Percentiles rank a stretch among this genome's conserved stretches.
Conservation (phyloP, 306 rosid genomes). For the Rosa persica region DNA sequence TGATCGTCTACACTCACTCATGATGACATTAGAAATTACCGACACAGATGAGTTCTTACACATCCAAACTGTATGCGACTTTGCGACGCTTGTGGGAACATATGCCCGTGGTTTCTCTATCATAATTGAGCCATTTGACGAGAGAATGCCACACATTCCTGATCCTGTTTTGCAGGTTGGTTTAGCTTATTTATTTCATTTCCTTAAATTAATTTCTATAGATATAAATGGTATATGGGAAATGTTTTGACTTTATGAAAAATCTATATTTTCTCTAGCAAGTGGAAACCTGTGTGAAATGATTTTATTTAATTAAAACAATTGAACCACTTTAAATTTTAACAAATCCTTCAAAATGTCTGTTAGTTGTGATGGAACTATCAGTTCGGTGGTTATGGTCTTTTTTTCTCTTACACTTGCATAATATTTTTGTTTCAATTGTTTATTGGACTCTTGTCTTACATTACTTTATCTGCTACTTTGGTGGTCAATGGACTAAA, state of each 20-base stretch:
- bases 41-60: conserved; percentile 93
- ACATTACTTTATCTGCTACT: neutral
- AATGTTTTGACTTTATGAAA: neutral
- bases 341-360: neutral
- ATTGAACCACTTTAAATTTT: neutral
- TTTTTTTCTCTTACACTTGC: neutral
- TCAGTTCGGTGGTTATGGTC: conserved; percentile 1
- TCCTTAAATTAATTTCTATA: neutral
- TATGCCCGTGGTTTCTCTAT: conserved; percentile 89
- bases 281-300: neutral
- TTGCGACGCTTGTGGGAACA: conserved; percentile 95
- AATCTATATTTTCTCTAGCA: neutral
- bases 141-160: conserved; percentile 99
- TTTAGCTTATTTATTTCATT: neutral
- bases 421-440: neutral
- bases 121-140: conserved; percentile 92
- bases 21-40: conserved; percentile 90
- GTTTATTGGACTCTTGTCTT: neutral
- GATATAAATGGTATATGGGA: neutral
- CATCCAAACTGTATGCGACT: conserved; percentile 88
- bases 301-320: neutral
- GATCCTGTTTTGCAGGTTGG: conserved; percentile 95
- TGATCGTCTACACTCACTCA: conserved; percentile 92
- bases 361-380: neutral
- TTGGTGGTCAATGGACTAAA: neutral